Evolutionary conservation across 2,329 filamentous ascomycete species (phyloP), one percentile per base, ranked within the genome.

Genomic region (Leptosphaerulina australis): DNA sequence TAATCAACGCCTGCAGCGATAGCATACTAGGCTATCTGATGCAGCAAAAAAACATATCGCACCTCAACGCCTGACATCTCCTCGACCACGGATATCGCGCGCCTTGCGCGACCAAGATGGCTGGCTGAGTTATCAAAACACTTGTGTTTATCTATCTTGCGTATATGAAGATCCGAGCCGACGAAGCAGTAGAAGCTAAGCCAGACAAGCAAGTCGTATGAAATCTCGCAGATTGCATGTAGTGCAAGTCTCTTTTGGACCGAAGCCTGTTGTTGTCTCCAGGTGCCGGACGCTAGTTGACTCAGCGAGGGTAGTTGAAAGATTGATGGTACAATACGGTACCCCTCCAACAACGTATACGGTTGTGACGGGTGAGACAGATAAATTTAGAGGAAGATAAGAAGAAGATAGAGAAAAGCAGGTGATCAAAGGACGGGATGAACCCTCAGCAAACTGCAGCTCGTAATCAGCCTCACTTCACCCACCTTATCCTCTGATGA

Each of bases 11-110:
- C 3, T n/a, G 4, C 20, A n/a, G 9, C 10, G 28, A 18, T 29
- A 25, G 5, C 22, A 11, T 11, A 22, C 25, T 9, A 17, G 10
- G 14, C 14, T 12, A 28, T 37, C 22, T 15, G 36, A 5, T 18
- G 21, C 31, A 34, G 9, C 15, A 37, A 39, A 34, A 22, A 33
- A 22, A 50, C 10, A 37, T 14, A 53, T 20, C 61, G 26, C 62
- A 70, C 67, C 57, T 70, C 62, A 31, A 66, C 46, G 43, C 58
- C 61, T 40, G 63, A 67, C 67, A 69, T 68, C 1, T 8, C 53
- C 28, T 10, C 11, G 3, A 20, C 15, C 28, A 21, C 20, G 20
- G n/a, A 14, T 21, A 18, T 29, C 25, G 17, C 30, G 20, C n/a
- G 12, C 18, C 35, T 38, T 35, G 21, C 24, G 25, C 29, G 24